A percentile compares a stretch with the other conserved stretches of the same genome.
Conservation (phyloP, 2,329 filamentous ascomycete genomes). For the Fusarium heterosporum region DNA sequence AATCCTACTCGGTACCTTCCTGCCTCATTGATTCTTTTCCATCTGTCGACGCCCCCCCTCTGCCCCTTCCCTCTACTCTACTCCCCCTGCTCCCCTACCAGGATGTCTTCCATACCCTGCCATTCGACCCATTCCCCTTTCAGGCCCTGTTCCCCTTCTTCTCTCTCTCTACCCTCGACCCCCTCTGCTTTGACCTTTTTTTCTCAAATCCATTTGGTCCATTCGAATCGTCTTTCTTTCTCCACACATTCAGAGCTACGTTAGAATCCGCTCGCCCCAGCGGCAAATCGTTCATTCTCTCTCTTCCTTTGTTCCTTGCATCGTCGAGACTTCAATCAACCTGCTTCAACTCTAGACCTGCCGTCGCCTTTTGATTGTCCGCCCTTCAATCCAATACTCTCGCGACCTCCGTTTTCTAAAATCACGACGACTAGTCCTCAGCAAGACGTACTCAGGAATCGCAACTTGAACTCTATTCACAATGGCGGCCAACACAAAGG, state of each 20-base stretch:
- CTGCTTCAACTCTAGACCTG: constrained; percentile 18
- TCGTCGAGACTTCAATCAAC: constrained; percentile 23
- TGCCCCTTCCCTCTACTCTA: constrained; percentile 13
- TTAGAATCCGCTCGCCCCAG: constrained; percentile 36
- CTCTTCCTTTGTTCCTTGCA: constrained; percentile 37
- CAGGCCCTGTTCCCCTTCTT: constrained; percentile 41
- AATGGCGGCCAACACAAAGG: constrained; percentile 55
- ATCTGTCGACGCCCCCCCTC: constrained; percentile 31
- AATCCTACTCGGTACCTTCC: too few species aligned
- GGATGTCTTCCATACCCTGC: constrained; percentile 33
- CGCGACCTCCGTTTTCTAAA: constrained; percentile 34
- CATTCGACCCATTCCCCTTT: constrained; percentile 40
- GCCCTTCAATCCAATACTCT: constrained; percentile 29
- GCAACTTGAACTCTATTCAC: constrained; percentile 41
- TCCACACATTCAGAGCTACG: constrained; percentile 32
- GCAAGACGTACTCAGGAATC: constrained; percentile 34
- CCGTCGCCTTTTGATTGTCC: constrained; percentile 26
- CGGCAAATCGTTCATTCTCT: constrained; percentile 35
- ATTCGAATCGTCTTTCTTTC: constrained; percentile 36
- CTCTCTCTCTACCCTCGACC: constrained; percentile 33
- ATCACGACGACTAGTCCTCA: constrained; percentile 29
- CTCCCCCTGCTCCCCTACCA: constrained; percentile 34
- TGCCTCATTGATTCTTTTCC: constrained; percentile 14
- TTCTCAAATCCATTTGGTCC: constrained; percentile 37
- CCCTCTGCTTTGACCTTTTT: constrained; percentile 43